Conservation (phyloP, 73 alveolate species). For the Halteria grandinella region DNA sequence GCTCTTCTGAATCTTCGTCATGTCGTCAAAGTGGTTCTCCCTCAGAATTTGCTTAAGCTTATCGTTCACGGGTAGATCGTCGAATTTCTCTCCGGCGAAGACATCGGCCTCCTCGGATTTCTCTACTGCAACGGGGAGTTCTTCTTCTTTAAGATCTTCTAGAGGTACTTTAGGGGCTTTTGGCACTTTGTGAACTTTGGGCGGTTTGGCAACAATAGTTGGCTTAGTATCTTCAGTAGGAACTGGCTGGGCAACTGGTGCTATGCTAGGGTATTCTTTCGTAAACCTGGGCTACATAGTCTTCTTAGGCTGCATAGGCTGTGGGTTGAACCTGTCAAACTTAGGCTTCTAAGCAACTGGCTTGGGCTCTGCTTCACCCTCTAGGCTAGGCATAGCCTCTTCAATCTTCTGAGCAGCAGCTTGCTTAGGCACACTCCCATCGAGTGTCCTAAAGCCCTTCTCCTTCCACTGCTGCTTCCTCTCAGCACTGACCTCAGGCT, state of each 20-base stretch:
- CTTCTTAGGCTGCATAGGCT: background rate
- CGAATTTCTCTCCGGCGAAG: slow-evolving; percentile 78
- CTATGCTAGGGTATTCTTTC: slow-evolving; percentile 1
- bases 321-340: background rate
- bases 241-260: slow-evolving; percentile 2
- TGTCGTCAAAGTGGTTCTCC: slow-evolving; percentile 73
- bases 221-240: background rate
- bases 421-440: too few relatives aligned
- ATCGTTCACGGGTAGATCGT: slow-evolving; percentile 75
- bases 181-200: background rate
- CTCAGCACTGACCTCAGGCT: background rate
- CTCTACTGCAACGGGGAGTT: background rate
- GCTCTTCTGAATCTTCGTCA: slow-evolving; percentile 93
- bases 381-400: background rate
- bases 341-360: background rate
- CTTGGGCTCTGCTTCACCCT: background rate
- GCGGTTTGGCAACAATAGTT: slow-evolving; percentile 21
- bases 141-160: background rate
- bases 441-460: slow-evolving; percentile 4
- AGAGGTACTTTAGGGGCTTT: background rate
- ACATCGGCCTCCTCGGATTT: slow-evolving; percentile 37
- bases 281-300: background rate
- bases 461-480: background rate
- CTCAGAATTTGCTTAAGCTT: slow-evolving; percentile 77
- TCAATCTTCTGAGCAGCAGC: too few relatives aligned